phyloP scores from a whole-genome alignment of 2,329 filamentous ascomycete genomes.

The Camptophora hylomeconis region DNA sequence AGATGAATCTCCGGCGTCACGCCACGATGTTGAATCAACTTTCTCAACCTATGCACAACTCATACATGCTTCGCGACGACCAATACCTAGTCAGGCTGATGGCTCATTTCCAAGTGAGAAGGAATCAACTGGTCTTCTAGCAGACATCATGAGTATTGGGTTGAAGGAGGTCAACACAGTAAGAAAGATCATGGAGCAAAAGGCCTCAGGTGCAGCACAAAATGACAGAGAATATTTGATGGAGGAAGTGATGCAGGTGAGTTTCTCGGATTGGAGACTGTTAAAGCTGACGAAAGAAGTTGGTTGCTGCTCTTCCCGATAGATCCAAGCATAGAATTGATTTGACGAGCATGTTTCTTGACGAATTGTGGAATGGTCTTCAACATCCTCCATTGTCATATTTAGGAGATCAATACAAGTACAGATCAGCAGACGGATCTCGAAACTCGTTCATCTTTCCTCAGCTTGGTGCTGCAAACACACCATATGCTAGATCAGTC shows the following conservation, averaged over 20 bases:
- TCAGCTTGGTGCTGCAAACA: slow-evolving; percentile 52
- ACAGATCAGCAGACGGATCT: slow-evolving; percentile 57
- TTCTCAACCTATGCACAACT: slow-evolving; percentile 34
- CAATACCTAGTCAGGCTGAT: slow-evolving; percentile 51
- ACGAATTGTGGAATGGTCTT: slow-evolving; percentile 56
- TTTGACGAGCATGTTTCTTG: slow-evolving; percentile 55
- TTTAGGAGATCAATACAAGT: slow-evolving; percentile 44
- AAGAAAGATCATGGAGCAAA: slow-evolving; percentile 45
- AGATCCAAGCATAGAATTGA: slow-evolving; percentile 48
- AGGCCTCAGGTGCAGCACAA: slow-evolving; percentile 49
- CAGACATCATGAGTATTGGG: slow-evolving; percentile 46
- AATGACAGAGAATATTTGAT: slow-evolving; percentile 71
- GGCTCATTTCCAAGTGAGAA: slow-evolving; percentile 42
- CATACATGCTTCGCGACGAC: slow-evolving; percentile 43
- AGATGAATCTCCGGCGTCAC: slow-evolving; percentile 22
- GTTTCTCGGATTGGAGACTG: no score
- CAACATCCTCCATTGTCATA: slow-evolving; percentile 57
- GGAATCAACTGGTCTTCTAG: slow-evolving; percentile 38
- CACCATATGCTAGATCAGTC: slow-evolving; percentile 53
- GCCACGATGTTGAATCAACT: slow-evolving; percentile 26
- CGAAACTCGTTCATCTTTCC: slow-evolving; percentile 58
- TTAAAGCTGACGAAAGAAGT: no score
- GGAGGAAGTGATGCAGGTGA: slow-evolving; percentile 59
- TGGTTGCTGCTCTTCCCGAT: slow-evolving; percentile 52
- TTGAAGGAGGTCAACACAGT: slow-evolving; percentile 50